phyloP scores from a whole-genome alignment of 306 rosid species.

The Sechiopsis laciniata region DNA sequence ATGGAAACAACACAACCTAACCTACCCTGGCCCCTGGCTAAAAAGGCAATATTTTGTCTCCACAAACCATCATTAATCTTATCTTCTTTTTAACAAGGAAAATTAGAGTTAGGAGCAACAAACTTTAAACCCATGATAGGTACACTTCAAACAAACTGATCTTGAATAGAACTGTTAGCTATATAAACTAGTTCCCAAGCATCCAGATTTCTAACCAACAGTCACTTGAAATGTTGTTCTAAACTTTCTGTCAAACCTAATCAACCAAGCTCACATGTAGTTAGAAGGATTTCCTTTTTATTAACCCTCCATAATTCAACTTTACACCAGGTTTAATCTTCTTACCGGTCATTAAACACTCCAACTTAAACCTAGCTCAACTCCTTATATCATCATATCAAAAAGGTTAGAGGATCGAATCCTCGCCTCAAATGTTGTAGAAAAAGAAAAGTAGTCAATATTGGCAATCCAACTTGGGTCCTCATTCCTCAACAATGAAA shows the following conservation, averaged over 20 bases:
- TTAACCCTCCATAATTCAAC: no score
- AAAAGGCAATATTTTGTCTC: background rate
- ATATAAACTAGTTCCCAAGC: background rate
- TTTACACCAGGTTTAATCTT: no score
- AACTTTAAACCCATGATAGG: background rate
- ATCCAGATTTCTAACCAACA: no score
- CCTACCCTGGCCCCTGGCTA: background rate
- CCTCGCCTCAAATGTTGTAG: no score
- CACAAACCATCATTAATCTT: background rate
- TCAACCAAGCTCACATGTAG: no score
- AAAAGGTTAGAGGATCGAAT: no score
- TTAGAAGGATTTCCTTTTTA: no score
- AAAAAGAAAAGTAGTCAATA: background rate
- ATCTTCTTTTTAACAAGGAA: background rate
- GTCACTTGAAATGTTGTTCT: no score
- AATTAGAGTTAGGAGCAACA: background rate
- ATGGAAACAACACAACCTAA: slow-evolving; percentile 7
- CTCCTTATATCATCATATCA: no score
- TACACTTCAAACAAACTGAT: background rate
- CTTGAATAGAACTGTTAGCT: background rate
- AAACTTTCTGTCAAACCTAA: no score
- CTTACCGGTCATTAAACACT: no score
- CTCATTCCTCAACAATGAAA: background rate
- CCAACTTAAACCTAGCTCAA: no score
- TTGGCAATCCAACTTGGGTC: background rate